These are phyloP conservation scores for Bipolaris zeicola DNA, from an alignment of 2,329 filamentous ascomycete species.

Conservation along the genomic window DNA sequence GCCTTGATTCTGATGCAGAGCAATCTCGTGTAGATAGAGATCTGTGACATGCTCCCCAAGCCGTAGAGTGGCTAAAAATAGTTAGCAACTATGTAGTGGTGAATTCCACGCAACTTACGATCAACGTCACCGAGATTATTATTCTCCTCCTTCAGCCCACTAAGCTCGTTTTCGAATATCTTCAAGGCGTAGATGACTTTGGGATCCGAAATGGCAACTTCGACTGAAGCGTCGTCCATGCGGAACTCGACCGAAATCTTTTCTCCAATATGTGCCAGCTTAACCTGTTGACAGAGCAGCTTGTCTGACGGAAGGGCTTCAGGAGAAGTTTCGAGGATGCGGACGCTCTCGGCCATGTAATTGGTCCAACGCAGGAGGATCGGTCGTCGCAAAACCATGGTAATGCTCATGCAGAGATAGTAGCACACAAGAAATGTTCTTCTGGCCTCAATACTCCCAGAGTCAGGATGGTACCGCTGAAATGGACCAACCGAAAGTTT, in stretches of 20 bases:
- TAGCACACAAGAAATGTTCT: conserved; percentile 67
- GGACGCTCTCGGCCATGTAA: conserved; percentile 67
- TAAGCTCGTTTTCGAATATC: conserved; percentile 60
- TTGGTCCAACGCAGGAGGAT: conserved; percentile 66
- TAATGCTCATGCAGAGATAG: conserved; percentile 62
- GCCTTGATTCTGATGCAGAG: conserved; percentile 53
- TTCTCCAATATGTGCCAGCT: conserved; percentile 63
- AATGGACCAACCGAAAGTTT: conserved; percentile 44
- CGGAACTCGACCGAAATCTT: conserved; percentile 62
- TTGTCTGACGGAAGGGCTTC: conserved; percentile 64
- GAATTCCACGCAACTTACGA: conserved; percentile 30
- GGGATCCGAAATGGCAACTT: conserved; percentile 60
- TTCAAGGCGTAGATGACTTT: conserved; percentile 62
- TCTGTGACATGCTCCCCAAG: conserved; percentile 56
- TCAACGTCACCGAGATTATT: conserved; percentile 48
- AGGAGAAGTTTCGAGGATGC: conserved; percentile 61
- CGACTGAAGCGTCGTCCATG: conserved; percentile 60
- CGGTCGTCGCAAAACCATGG: conserved; percentile 63
- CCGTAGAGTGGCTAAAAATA: conserved; percentile 44
- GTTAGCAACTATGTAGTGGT: conserved; percentile 6
- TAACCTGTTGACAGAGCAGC: conserved; percentile 62
- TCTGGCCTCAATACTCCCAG: conserved; percentile 62
- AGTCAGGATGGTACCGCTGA: conserved; percentile 49
- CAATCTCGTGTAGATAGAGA: conserved; percentile 58
- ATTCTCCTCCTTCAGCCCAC: conserved; percentile 40